Evolutionary conservation across 1,139 yeast species (phyloP), one percentile per base, ranked within the genome.

Genomic region (Scheffersomyces cryptocercus): DNA sequence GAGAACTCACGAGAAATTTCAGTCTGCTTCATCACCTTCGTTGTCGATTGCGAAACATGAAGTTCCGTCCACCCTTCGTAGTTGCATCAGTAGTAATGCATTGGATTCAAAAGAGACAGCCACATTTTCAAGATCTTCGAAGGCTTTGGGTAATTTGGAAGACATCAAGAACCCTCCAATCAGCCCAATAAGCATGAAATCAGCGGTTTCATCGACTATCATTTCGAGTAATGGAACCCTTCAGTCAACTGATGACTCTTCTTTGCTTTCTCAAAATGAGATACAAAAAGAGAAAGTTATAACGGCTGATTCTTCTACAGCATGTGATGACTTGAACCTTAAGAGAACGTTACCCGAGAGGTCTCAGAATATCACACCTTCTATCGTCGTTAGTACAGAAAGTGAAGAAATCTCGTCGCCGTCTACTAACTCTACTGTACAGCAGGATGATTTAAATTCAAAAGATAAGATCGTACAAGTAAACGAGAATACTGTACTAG

Each of bases 161-260:
- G 41, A 33, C 10, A n/a, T 16, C 15, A 14, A 35, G 24, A 15
- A 28, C 31, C n/a, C 33, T 15, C 54, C 66, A 1, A 56, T 61
- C 32, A 63, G 68, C 43, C 71, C 71, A 3, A 52, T 58, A 1
- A 63, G 68, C 40, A 47, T 64, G 8, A 53, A 55, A 26, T 65
- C 69, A 4, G 70, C 62, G 30, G 52, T 57, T 10, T 62, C 67
- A 7, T 62, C 68, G 4, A 56, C 69, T 7, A 56, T 65, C 5
- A 54, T 64, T 14, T 66, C 72, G 0, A 56, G 63, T 28, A 61
- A 53, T 42, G 68, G 66, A 15, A 63, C 71, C 3, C 51, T 60
- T 14, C 69, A 61, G 37, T 64, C 70, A 2, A 67, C 73, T 1
- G 71, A 67, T 37, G 67, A 63, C 45, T 66, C 71, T 1, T 62